Percentiles rank a stretch among this genome's conserved stretches.
These are phyloP conservation scores for Podospora pseudocomata DNA, from an alignment of 495 filamentous ascomycete species.

Conservation along the genomic window DNA sequence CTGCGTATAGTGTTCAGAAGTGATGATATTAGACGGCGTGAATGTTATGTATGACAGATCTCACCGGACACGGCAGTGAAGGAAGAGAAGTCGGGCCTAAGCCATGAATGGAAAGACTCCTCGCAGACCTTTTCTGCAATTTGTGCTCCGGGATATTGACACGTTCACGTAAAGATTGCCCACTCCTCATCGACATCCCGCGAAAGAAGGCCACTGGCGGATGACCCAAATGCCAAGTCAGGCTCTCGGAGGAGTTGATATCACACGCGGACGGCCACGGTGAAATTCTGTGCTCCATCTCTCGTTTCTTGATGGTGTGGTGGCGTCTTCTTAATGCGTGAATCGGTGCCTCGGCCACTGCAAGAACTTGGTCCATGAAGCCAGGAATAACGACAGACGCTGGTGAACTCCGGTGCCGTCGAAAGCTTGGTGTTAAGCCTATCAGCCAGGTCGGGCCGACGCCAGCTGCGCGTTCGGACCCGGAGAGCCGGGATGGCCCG, in stretches of 20 bases:
- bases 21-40: too few species aligned
- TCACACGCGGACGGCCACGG: conserved; percentile 16
- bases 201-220: conserved; percentile 17
- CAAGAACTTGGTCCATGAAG: conserved; percentile 20
- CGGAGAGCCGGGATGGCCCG: background rate
- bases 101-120: conserved; percentile 18
- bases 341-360: conserved; percentile 4
- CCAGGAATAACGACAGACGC: conserved; percentile 17
- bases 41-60: too few species aligned
- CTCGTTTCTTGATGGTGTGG: background rate
- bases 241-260: conserved; percentile 16
- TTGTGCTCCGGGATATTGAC: conserved; percentile 22
- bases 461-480: background rate
- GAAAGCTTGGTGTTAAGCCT: background rate
- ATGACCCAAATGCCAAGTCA: conserved; percentile 18
- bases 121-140: conserved; percentile 22
- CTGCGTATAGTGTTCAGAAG: too few species aligned
- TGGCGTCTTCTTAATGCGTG: too few species aligned
- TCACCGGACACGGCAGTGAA: too few species aligned
- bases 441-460: background rate
- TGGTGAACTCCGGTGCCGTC: conserved; percentile 19
- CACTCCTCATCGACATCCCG: conserved; percentile 3
- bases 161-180: conserved; percentile 19
- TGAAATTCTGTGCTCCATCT: conserved; percentile 22
- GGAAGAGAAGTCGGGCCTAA: conserved; percentile 2